Evolutionary conservation across 345 rosid species (phyloP), one percentile per base, ranked within the genome.

Genomic region (Isatis tinctoria): DNA sequence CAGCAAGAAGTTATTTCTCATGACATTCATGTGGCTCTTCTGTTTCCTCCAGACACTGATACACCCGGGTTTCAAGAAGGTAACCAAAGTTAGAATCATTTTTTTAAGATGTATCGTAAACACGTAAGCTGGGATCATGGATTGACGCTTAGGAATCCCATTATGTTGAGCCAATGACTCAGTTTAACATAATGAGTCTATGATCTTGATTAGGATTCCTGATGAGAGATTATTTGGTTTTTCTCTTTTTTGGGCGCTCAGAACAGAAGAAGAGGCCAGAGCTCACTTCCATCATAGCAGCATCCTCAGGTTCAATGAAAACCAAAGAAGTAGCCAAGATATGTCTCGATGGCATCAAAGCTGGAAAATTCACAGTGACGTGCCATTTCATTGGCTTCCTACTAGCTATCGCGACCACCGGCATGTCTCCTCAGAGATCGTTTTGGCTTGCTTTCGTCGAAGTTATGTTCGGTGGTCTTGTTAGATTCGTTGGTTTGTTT

Each of bases 11-110:
- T 88, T 51, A 90, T 92, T 53, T 77, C 60, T 1, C 85, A 88
- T 79, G 79, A 83, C 62, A 85, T 91, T 39, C 91, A 85, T 72
- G 84, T 92, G 33, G 79, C 91, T 41, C 83, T 90, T 3, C 36
- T 90, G 37, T 90, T 88, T 67, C 98, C 95, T 36, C 92, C 95
- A 1, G 92, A 88, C 69, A 92, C 93, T 0, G 94, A 90, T 4
- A 92, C 95, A 60, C 95, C 90, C 1, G 91, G 88, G 16, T 68
- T 86, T 18, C 85, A 69, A 63, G 79, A 87, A 83, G 96, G 96
- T 90, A 58, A 11, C 10, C 12, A 49, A 44, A 49, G 54, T 49
- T 10, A 10, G 4, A 37, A 37, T 37, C 4, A 13, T 37, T 36
- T 37, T 10, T n/a, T n/a, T n/a, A 30, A 30, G 6, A 4, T 30